Base-by-base conservation (phyloP, 306 rosid genomes). In the Fagus crenata region DNA sequence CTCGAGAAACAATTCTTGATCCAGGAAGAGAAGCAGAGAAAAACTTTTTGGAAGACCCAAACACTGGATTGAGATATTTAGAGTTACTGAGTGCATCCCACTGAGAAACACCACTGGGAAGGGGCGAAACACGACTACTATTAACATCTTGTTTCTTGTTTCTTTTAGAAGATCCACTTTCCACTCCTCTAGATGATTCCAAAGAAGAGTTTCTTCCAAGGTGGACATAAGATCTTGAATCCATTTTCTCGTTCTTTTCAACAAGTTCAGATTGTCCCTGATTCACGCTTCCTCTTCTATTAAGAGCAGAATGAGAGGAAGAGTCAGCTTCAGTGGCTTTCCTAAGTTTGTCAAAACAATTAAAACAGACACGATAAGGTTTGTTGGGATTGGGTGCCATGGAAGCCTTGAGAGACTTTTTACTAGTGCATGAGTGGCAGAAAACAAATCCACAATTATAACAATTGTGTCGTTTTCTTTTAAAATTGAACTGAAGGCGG, bases 21-120 rank as follows among this genome's bases (percentile, higher is more conserved):
- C 99, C 99, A 75, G 99, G 99, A 78, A 95, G 97, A 78, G 99
- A 95, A 81, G 99, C 99, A 32, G 99, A 93, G 87, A 95, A 95
- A 76, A 92, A 92, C 88, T 92, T 95, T 84, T 95, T 95, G 32
- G 99, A 95, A 40, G 99, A 90, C 73, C 99, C 99, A 87, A 95
- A 95, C 63, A 90, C 97, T 7, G 99, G 97, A 89, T 92, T 92
- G 54, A 95, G 85, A 77, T 97, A 88, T 87, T 95, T 95, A 60
- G 97, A 89, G 75, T 92, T 89, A 79, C 86, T 90, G 78, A 89
- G 79, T 43, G 90, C 91, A 79, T 97, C 97, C 97, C 99, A 91
- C 76, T 95, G 97, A 3, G 96, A 92, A 51, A 91, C 89, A 49
- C 95, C 99, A 85, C 81, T 90, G 73, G 97, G 99, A 83, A 90